phyloP scores from a whole-genome alignment of 2,329 filamentous ascomycete genomes.

The Venturia pyrina region DNA sequence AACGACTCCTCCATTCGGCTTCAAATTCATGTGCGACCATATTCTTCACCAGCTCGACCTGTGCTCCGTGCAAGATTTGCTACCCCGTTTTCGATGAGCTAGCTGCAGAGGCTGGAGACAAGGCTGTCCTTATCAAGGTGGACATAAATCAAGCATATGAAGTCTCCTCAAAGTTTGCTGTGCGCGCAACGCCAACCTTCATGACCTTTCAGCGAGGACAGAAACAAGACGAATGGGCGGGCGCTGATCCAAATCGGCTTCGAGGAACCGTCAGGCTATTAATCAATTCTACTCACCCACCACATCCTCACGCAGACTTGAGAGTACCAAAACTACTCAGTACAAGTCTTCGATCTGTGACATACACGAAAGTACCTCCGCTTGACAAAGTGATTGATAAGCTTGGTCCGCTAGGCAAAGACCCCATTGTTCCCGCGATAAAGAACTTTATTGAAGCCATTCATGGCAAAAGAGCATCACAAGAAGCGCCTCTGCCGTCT shows the following conservation, averaged over 20 bases:
- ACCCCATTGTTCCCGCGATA: slow-evolving; percentile 52
- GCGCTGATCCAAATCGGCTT: slow-evolving; percentile 59
- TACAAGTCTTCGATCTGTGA: slow-evolving; percentile 54
- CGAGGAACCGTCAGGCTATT: slow-evolving; percentile 64
- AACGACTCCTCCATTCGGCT: slow-evolving; percentile 50
- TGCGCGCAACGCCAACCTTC: slow-evolving; percentile 79
- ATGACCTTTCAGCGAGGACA: slow-evolving; percentile 70
- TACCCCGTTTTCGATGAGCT: slow-evolving; percentile 77
- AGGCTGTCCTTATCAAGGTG: slow-evolving; percentile 68
- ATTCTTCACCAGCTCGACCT: slow-evolving; percentile 88
- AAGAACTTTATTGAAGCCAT: slow-evolving; percentile 61
- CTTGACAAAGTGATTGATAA: slow-evolving; percentile 73
- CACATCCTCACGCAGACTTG: slow-evolving; percentile 65
- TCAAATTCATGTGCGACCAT: slow-evolving; percentile 63
- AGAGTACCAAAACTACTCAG: slow-evolving; percentile 60
- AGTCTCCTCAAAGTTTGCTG: slow-evolving; percentile 53
- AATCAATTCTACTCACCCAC: slow-evolving; percentile 62
- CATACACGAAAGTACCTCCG: slow-evolving; percentile 71
- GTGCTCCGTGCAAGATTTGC: slow-evolving; percentile 70
- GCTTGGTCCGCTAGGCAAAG: slow-evolving; percentile 53
- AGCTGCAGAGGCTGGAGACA: slow-evolving; percentile 59
- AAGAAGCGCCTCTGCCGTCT: slow-evolving; percentile 59
- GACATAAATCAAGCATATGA: slow-evolving; percentile 58
- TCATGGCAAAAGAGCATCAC: slow-evolving; percentile 39
- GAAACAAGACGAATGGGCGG: slow-evolving; percentile 71